A percentile compares a stretch with the other conserved stretches of the same genome.
phyloP scores from a whole-genome alignment of 108 stramenopile genomes.

The Mediolabrus comicus region DNA sequence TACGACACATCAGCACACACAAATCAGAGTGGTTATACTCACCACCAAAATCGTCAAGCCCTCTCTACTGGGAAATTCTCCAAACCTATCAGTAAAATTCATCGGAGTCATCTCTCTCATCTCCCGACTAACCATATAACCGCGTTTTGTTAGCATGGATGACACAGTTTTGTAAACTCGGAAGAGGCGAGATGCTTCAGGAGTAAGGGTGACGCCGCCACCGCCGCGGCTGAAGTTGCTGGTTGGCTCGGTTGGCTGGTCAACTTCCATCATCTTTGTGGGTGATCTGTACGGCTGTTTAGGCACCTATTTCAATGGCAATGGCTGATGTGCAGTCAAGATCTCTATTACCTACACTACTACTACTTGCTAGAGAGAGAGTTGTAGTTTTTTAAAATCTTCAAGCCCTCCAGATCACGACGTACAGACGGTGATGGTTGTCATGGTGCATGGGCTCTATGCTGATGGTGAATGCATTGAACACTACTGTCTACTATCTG shows the following conservation, averaged over 20 bases:
- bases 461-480: too few relatives aligned
- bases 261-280: conserved; percentile 2
- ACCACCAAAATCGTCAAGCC: conserved; percentile 82
- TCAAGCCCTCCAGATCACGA: too few relatives aligned
- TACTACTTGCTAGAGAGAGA: too few relatives aligned
- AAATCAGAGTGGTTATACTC: conserved; percentile 7
- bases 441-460: too few relatives aligned
- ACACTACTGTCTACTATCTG: too few relatives aligned
- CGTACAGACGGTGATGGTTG: too few relatives aligned
- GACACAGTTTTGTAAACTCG: conserved; percentile 91
- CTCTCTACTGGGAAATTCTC: conserved; percentile 79
- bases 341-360: too few relatives aligned
- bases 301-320: too few relatives aligned
- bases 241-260: background rate
- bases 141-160: conserved; percentile 88
- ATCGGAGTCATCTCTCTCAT: conserved; percentile 86
- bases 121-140: conserved; percentile 87
- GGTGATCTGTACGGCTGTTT: too few relatives aligned
- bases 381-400: too few relatives aligned
- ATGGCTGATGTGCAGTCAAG: too few relatives aligned
- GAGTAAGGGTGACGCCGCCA: conserved; percentile 38
- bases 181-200: conserved; percentile 88
- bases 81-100: conserved; percentile 76
- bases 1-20: background rate
- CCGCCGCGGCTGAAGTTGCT: background rate